Percentiles rank a stretch among this genome's conserved stretches.
phyloP scores from a whole-genome alignment of 768 basidiomycete species.

The Phylloporus scabripes region DNA sequence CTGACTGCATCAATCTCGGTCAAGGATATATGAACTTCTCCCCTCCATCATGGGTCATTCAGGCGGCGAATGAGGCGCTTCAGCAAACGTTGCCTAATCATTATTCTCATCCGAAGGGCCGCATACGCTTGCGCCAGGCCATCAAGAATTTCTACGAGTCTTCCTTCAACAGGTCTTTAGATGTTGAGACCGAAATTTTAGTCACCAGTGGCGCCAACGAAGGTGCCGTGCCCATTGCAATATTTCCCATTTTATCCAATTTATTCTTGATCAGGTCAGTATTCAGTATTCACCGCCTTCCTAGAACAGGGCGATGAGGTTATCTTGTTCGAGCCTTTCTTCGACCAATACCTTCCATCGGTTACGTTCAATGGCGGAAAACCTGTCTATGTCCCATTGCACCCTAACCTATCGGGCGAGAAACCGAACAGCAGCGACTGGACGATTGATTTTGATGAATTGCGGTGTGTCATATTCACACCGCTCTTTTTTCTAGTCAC shows the following conservation, averaged over 20 bases:
- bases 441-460: slow-evolving; percentile 85
- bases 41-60: slow-evolving; percentile 73
- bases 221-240: slow-evolving; percentile 42
- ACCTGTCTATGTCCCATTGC: slow-evolving; percentile 92
- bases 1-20: slow-evolving; percentile 93
- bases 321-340: slow-evolving; percentile 98
- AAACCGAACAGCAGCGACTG: slow-evolving; percentile 69
- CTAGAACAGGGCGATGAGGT: slow-evolving; percentile 92
- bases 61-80: slow-evolving; percentile 69
- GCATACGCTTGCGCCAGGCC: slow-evolving; percentile 81
- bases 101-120: slow-evolving; percentile 88
- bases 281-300: slow-evolving; percentile 89
- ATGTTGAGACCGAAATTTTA: slow-evolving; percentile 83
- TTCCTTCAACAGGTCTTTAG: slow-evolving; percentile 60
- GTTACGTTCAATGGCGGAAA: slow-evolving; percentile 92
- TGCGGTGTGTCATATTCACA: slow-evolving; percentile 46
- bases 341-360: slow-evolving; percentile 92
- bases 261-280: slow-evolving; percentile 55
- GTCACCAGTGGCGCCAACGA: slow-evolving; percentile 97
- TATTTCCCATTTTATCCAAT: slow-evolving; percentile 1
- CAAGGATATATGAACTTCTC: slow-evolving; percentile 94
- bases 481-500: not conserved
- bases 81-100: slow-evolving; percentile 63
- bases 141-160: slow-evolving; percentile 76
- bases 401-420: slow-evolving; percentile 60